Evolutionary conservation across 202 grass and related monocot species (phyloP).

Genomic region (Bolboschoenoplectus hybrid): DNA sequence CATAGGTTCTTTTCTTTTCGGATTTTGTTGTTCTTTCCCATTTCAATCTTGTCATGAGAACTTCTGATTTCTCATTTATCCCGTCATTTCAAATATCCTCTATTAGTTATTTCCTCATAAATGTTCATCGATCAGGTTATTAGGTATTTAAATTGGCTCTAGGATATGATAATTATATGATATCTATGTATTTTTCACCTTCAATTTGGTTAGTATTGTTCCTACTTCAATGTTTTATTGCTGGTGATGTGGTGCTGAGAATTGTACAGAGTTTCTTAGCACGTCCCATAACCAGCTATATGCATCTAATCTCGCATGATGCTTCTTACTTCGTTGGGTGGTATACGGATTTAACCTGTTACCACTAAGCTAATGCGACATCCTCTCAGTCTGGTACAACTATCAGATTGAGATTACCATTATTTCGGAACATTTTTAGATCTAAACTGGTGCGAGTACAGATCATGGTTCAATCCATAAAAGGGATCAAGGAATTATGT

Average conservation of each 20-base stretch:
- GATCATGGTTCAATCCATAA: too few relatives aligned
- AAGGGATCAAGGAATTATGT: too few relatives aligned
- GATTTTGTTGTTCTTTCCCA: too few relatives aligned
- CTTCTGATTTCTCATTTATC: not conserved
- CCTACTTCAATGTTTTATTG: not conserved
- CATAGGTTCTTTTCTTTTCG: not conserved
- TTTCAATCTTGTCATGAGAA: not conserved
- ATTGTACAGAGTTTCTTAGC: slow-evolving; percentile 43
- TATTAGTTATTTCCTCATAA: not conserved
- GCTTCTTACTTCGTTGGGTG: not conserved
- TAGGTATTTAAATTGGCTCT: not conserved
- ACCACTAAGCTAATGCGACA: slow-evolving; percentile 19
- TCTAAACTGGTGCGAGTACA: not conserved
- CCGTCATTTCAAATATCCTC: too few relatives aligned
- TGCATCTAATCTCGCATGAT: slow-evolving; percentile 21
- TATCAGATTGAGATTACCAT: not conserved
- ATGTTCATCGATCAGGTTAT: not conserved
- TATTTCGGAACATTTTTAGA: not conserved
- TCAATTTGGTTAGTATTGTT: not conserved
- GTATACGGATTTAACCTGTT: not conserved
- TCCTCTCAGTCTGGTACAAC: not conserved
- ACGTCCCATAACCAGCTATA: slow-evolving; percentile 67
- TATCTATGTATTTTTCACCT: not conserved
- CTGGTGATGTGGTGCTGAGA: slow-evolving; percentile 71
- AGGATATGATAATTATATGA: not conserved